Evolutionary conservation across 1,284 basidiomycete genomes (phyloP).

Genomic region (Microbotryomycetes sp.): DNA sequence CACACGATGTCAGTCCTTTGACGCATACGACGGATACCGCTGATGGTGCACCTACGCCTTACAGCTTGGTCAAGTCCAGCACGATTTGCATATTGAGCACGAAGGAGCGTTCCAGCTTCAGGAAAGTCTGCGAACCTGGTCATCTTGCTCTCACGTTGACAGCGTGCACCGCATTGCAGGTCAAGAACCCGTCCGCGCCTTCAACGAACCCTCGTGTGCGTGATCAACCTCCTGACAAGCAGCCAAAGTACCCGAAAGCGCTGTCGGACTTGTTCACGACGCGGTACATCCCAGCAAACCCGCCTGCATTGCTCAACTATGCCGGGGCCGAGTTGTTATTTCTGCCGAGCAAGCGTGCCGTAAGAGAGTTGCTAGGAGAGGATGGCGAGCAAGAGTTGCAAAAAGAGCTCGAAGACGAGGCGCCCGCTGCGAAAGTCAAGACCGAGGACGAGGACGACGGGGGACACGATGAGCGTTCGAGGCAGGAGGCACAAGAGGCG

Average conservation of each 20-base stretch:
- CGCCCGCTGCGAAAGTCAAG: constrained; percentile 47
- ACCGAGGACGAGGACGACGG: constrained; percentile 48
- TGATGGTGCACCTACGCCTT: constrained; percentile 49
- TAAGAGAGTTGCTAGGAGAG: constrained; percentile 50
- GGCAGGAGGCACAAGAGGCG: constrained; percentile 33
- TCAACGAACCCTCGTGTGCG: constrained; percentile 32
- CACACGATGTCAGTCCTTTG: constrained; percentile 37
- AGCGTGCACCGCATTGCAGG: background rate
- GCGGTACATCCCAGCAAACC: constrained; percentile 52
- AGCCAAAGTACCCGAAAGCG: constrained; percentile 25
- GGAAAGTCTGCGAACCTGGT: background rate
- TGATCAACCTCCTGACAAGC: constrained; percentile 12
- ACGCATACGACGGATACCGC: background rate
- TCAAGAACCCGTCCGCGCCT: constrained; percentile 54
- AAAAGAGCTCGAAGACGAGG: constrained; percentile 46
- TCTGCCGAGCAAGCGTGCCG: constrained; percentile 49
- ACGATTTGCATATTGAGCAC: constrained; percentile 16
- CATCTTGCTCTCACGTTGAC: too few relatives aligned
- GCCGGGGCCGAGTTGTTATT: constrained; percentile 54
- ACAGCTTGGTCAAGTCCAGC: constrained; percentile 40
- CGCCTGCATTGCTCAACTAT: constrained; percentile 52
- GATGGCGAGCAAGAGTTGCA: constrained; percentile 49
- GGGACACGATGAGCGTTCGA: constrained; percentile 47
- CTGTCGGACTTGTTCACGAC: constrained; percentile 30
- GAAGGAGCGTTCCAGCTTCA: constrained; percentile 18